Percentiles rank a stretch among this genome's conserved stretches.
Evolutionary conservation across 2,329 filamentous ascomycete species (phyloP).

Genomic region (Teratosphaeriaceae sp.): DNA sequence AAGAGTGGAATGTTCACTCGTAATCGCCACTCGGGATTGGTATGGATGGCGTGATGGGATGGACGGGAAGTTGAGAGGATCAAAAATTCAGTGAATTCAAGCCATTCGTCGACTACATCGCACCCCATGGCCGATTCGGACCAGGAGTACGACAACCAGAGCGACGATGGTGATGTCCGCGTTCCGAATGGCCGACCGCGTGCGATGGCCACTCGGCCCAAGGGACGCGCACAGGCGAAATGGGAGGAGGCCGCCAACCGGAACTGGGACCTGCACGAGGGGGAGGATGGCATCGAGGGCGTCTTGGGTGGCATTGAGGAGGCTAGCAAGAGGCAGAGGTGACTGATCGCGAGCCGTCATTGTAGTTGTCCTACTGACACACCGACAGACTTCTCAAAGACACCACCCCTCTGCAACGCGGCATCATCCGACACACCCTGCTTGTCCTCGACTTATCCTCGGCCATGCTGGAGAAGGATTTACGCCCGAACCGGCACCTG

Average conservation of each 20-base stretch:
- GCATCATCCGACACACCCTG: slow-evolving; percentile 94
- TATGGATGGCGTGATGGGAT: too few species aligned
- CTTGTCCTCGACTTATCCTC: slow-evolving; percentile 87
- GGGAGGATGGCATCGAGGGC: slow-evolving; percentile 28
- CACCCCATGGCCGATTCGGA: slow-evolving; percentile 23
- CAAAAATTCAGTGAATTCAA: too few species aligned
- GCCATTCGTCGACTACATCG: too few species aligned
- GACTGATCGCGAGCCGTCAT: slow-evolving; percentile 6
- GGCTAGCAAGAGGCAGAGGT: slow-evolving; percentile 29
- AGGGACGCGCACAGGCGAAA: slow-evolving; percentile 21
- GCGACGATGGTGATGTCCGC: slow-evolving; percentile 15
- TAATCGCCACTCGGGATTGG: too few species aligned
- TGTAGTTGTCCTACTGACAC: slow-evolving; percentile 3
- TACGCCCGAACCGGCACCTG: slow-evolving; percentile 79
- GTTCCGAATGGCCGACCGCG: slow-evolving; percentile 12
- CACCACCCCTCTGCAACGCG: slow-evolving; percentile 89
- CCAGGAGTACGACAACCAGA: slow-evolving; percentile 20
- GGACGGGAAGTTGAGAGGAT: too few species aligned
- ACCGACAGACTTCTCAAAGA: slow-evolving; percentile 69
- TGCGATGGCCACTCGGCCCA: slow-evolving; percentile 20
- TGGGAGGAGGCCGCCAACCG: slow-evolving; percentile 29
- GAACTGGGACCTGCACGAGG: slow-evolving; percentile 29
- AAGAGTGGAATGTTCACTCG: too few species aligned
- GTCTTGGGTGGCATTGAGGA: slow-evolving; percentile 32
- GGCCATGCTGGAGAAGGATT: slow-evolving; percentile 92